Base-by-base conservation (phyloP, 164 flowering plant species). In the Buxus sempervirens region DNA sequence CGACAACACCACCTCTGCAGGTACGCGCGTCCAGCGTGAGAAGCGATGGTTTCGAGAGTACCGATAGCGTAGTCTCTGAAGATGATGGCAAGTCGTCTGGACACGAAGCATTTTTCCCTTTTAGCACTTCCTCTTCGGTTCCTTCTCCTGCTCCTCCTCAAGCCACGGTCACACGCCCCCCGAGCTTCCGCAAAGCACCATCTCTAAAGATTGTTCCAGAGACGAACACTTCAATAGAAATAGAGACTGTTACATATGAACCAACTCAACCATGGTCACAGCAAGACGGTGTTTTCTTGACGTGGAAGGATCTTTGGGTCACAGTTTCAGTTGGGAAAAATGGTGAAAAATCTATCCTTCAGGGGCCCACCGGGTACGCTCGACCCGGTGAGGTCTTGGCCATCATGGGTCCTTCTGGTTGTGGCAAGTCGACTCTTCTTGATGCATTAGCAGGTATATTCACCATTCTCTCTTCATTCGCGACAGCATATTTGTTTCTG, bases 401-500 rank as follows among this genome's bases (percentile, higher is more conserved):
- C 66, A 71, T 83, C 64, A 84, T 84, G 87, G 87, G 87, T 62
- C 87, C 87, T 54, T 84, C 85, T 42, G 87, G 87, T 27, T 82
- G 79, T 51, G 85, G 87, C 71, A 84, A 84, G 60, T 80, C 84
- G 24, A 83, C 86, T 13, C 84, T 83, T 62, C 79, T 83, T 16
- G 82, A 83, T 61, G 70, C 86, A n/a, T 71, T 83, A 27, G 80
- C 87, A 57, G 87, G 87, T 81, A n/a, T n/a, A 73, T 51, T 5
- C 4, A 57, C 22, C 45, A 5, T 41, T 41, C 45, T 12, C 45
- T 41, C 45, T 41, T 41, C 8, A 12, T 5, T 41, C n/a, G n/a
- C n/a, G n/a, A n/a, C n/a, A n/a, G n/a, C n/a, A n/a, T n/a, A n/a
- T n/a, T n/a, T n/a, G n/a, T n/a, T n/a, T n/a, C n/a, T n/a, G n/a